Percentiles rank a stretch among this genome's conserved stretches.
phyloP scores from a whole-genome alignment of 2,329 filamentous ascomycete genomes.

The Ophiocordyceps polyrhachis-furcata region DNA sequence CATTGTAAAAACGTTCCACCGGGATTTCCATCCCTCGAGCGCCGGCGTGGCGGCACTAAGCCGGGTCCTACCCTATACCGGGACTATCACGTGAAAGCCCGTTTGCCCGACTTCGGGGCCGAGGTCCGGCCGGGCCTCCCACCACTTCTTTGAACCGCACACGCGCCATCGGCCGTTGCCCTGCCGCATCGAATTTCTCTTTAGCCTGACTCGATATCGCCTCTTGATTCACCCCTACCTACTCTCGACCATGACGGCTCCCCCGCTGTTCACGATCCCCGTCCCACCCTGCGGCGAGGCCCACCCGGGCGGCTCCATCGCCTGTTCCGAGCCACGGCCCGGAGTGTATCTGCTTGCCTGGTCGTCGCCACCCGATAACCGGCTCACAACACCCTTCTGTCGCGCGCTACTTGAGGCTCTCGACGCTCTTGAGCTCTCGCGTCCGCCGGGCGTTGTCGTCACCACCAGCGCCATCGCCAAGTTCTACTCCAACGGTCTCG shows the following conservation, averaged over 20 bases:
- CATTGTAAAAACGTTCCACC: too few relatives aligned
- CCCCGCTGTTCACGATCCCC: constrained; percentile 24
- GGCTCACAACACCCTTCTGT: constrained; percentile 51
- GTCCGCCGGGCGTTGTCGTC: constrained; percentile 49
- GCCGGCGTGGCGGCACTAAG: too few relatives aligned
- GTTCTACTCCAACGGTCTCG: constrained; percentile 73
- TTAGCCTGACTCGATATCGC: neutral
- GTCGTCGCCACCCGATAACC: constrained; percentile 54
- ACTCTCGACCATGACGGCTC: neutral
- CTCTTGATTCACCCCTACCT: neutral
- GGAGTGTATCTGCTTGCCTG: constrained; percentile 57
- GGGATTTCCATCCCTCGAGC: too few relatives aligned
- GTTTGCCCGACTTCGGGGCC: neutral
- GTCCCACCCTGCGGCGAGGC: constrained; percentile 25
- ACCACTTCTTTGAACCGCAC: neutral
- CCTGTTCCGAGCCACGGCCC: constrained; percentile 40
- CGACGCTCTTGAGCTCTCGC: constrained; percentile 52
- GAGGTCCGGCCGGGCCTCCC: neutral
- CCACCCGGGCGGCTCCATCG: constrained; percentile 37
- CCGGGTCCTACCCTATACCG: neutral
- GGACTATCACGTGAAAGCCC: neutral
- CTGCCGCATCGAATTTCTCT: neutral
- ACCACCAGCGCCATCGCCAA: constrained; percentile 60
- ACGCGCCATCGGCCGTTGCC: too few relatives aligned
- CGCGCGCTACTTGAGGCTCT: constrained; percentile 49